A percentile compares a stretch with the other conserved stretches of the same genome.
Evolutionary conservation across 176 grass and related monocot species (phyloP).

Genomic region (Ampelocalamus luodianensis): DNA sequence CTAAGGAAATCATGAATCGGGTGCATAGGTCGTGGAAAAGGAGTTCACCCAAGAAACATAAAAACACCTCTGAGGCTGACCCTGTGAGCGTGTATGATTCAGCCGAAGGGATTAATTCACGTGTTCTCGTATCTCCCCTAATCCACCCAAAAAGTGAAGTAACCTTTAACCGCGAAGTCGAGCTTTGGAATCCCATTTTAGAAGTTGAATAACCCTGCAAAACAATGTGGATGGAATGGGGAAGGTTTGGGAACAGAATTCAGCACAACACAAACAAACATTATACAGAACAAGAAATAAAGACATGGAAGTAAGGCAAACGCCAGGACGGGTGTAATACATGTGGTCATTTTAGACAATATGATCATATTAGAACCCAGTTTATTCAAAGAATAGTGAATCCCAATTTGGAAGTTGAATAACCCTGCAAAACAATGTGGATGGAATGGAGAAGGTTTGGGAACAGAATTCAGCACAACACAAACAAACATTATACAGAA

Average conservation of each 20-base stretch:
- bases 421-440: not conserved
- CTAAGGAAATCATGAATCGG: slow-evolving; percentile 40
- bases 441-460: not conserved
- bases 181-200: not conserved
- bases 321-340: slow-evolving; percentile 8
- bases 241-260: not conserved
- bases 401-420: too few relatives aligned
- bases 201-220: slow-evolving; percentile 50
- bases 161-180: slow-evolving; percentile 49
- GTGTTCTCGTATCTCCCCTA: slow-evolving; percentile 43
- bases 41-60: slow-evolving; percentile 44
- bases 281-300: not conserved
- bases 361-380: too few relatives aligned
- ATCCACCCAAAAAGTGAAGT: slow-evolving; percentile 73
- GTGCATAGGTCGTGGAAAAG: slow-evolving; percentile 26
- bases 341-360: not conserved
- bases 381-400: too few relatives aligned
- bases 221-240: not conserved
- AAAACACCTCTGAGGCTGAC: slow-evolving; percentile 73
- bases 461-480: not conserved
- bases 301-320: slow-evolving; percentile 2
- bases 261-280: slow-evolving; percentile 7
- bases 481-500: not conserved
- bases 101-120: slow-evolving; percentile 62
- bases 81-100: slow-evolving; percentile 67